Evolutionary conservation across 2,329 filamentous ascomycete species (phyloP), one percentile per base, ranked within the genome.

Genomic region (Fusarium miscanthi): DNA sequence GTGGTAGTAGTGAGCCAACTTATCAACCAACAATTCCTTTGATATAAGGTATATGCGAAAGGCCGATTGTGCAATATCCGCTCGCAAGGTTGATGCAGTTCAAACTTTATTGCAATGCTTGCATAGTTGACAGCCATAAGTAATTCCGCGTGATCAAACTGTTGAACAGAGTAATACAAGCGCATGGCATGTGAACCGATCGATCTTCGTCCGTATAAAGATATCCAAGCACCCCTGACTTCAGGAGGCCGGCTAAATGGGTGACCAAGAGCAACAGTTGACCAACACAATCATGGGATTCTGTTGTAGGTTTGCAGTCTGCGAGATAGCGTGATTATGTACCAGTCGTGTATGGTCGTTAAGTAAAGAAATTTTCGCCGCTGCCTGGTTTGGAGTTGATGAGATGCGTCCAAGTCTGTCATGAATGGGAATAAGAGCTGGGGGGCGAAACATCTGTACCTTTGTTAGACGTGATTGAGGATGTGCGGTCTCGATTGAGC

Each of bases 211-310:
- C 17, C 31, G 9, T 25, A n/a, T 14, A 7, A 42, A 17, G 38
- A 25, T 45, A 16, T 17, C 33, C 25, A 61, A 46, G 33, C 38
- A 30, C 33, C 43, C 62, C 70, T 71, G 66, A 71, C 70, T 73
- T 73, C 70, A 73, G 58, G 70, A 49, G 30, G 54, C 23, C 45
- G 25, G 54, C 8, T 3, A 17, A 27, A 23, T 43, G 37, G 23
- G 19, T 21, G 19, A 25, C 38, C 25, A 52, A 37, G 37, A 45
- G 25, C 30, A 31, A 37, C 16, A 27, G 3, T 30, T 17, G 21
- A 19, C 14, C n/a, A 31, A 25, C 8, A 6, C 14, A 38, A 19
- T 6, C 43, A 11, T 31, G 25, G 11, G 5, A 41, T 23, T 35
- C n/a, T 21, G 43, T 6, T 13, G n/a, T 8, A 27, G 10, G 12